Percentiles rank a stretch among this genome's conserved stretches.
Evolutionary conservation across 805 yeast genomes (phyloP).

Genomic region (Saturnispora silvae): DNA sequence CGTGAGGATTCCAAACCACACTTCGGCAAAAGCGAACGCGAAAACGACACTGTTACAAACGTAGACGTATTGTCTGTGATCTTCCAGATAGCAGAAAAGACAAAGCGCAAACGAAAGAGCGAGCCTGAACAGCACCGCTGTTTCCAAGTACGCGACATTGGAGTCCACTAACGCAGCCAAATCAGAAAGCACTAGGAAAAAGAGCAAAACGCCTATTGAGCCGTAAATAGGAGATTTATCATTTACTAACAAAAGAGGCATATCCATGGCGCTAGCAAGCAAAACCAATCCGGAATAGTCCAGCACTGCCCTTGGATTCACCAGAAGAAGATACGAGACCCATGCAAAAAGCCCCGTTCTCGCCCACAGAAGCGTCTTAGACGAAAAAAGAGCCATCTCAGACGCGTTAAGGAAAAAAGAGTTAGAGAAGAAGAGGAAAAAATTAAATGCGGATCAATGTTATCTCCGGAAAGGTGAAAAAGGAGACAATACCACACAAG

Average conservation of each 20-base stretch:
- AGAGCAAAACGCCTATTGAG: conserved; percentile 35
- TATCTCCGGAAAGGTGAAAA: background rate
- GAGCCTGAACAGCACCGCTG: conserved; percentile 50
- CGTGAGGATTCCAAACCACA: conserved; percentile 59
- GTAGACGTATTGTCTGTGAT: conserved; percentile 24
- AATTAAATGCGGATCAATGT: background rate
- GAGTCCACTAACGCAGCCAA: conserved; percentile 44
- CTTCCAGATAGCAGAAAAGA: conserved; percentile 36
- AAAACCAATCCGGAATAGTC: conserved; percentile 24
- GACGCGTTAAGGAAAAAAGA: background rate
- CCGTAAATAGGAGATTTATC: conserved; percentile 33
- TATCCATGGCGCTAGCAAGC: conserved; percentile 23
- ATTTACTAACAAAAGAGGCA: conserved; percentile 25
- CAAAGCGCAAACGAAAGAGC: conserved; percentile 39
- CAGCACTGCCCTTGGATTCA: conserved; percentile 19
- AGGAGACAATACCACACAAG: background rate
- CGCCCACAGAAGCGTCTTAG: conserved; percentile 17
- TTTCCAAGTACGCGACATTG: conserved; percentile 41
- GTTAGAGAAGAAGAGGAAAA: background rate
- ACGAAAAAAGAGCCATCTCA: conserved; percentile 23
- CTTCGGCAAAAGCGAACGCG: conserved; percentile 48
- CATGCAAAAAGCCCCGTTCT: conserved; percentile 15
- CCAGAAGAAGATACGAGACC: conserved; percentile 17
- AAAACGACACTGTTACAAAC: conserved; percentile 58
- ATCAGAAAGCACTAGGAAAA: conserved; percentile 39